These are phyloP conservation scores for Choiromyces venosus DNA, from an alignment of 495 filamentous ascomycete genomes.

Conservation along the genomic window DNA sequence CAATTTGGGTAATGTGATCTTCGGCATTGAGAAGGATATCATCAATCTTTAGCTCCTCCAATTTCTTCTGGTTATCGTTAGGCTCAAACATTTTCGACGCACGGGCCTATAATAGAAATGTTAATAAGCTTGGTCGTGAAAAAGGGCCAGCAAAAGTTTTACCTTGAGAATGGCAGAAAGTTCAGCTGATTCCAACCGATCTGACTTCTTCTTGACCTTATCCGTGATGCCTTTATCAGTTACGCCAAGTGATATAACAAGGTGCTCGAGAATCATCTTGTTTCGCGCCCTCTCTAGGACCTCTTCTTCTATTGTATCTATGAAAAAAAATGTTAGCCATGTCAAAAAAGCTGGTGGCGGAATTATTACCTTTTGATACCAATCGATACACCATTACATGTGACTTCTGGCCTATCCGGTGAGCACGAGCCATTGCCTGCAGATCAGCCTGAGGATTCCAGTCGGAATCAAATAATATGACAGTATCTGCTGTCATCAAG, in stretches of 20 bases:
- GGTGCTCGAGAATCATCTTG: conserved; percentile 96
- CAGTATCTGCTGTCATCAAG: conserved; percentile 96
- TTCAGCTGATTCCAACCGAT: conserved; percentile 53
- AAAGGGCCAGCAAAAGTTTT: not conserved
- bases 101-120: conserved; percentile 28
- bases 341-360: not conserved
- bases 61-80: conserved; percentile 85
- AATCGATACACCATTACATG: conserved; percentile 93
- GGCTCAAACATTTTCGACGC: conserved; percentile 86
- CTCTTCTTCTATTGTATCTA: conserved; percentile 94
- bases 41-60: conserved; percentile 98
- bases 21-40: conserved; percentile 93
- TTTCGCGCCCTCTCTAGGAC: conserved; percentile 92
- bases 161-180: conserved; percentile 41
- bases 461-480: conserved; percentile 96
- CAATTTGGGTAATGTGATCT: conserved; percentile 85
- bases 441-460: conserved; percentile 99
- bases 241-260: conserved; percentile 93
- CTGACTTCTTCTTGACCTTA: conserved; percentile 56
- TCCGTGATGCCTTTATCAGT: conserved; percentile 71
- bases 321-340: conserved; percentile 15
- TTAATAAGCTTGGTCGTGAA: conserved; percentile 7
- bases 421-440: conserved; percentile 96
- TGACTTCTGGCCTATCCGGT: conserved; percentile 92
- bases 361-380: conserved; percentile 62